Percentiles rank a stretch among this genome's conserved stretches.
These are phyloP conservation scores for Neurospora terricola DNA, from an alignment of 495 filamentous ascomycete species.

Conservation along the genomic window DNA sequence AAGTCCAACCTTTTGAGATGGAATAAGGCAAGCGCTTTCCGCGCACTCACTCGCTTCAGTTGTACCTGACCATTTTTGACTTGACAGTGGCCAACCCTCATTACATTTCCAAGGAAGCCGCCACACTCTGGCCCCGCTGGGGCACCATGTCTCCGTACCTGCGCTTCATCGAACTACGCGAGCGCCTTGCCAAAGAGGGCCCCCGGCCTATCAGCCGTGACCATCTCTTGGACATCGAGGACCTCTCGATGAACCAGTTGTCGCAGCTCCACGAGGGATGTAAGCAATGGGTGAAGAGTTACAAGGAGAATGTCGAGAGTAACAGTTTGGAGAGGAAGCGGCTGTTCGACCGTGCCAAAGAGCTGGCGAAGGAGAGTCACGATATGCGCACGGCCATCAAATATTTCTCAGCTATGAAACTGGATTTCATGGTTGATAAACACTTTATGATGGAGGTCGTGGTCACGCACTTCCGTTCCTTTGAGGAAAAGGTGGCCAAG, in stretches of 20 bases:
- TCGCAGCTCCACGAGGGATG: background rate
- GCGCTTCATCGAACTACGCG: background rate
- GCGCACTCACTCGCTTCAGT: background rate
- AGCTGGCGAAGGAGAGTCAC: background rate
- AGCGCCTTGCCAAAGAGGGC: background rate
- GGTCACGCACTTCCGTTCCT: background rate
- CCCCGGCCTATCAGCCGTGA: background rate
- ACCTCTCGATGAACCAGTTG: background rate
- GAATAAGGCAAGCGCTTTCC: background rate
- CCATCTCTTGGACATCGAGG: background rate
- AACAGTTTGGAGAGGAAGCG: background rate
- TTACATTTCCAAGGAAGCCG: background rate
- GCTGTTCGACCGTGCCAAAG: background rate
- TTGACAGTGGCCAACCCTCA: background rate
- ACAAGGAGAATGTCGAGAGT: background rate
- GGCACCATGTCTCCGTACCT: background rate
- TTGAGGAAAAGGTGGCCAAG: background rate
- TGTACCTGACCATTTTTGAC: background rate
- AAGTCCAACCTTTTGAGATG: background rate
- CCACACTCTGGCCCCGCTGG: background rate
- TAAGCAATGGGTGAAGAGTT: background rate
- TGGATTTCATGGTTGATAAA: background rate
- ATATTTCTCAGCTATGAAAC: background rate
- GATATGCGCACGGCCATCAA: background rate
- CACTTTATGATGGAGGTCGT: background rate